A percentile compares a stretch with the other conserved stretches of the same genome.
Conservation (phyloP, 176 grass and related monocot species). For the Lolium multiflorum region DNA sequence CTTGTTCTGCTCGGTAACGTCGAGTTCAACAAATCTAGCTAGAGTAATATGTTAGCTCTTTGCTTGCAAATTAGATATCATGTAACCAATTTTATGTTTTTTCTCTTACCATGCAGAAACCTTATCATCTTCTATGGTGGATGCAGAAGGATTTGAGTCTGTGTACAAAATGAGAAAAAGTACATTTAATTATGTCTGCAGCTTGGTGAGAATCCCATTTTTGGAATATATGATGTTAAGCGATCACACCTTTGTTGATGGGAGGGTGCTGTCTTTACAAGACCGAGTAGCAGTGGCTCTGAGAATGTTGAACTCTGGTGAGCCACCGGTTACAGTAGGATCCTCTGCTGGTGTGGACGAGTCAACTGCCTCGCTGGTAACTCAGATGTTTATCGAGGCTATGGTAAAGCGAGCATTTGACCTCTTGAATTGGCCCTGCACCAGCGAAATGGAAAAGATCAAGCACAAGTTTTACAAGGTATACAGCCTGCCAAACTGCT, state of each 20-base stretch:
- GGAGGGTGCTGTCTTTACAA: conserved; percentile 22
- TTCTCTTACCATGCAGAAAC: background rate
- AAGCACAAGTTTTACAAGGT: conserved; percentile 61
- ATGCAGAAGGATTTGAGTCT: background rate
- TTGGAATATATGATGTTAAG: background rate
- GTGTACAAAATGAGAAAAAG: background rate
- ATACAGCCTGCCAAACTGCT: conserved; percentile 56
- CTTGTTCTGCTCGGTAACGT: background rate
- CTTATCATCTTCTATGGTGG: background rate
- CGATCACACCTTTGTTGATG: background rate
- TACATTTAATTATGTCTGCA: background rate
- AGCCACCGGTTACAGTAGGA: background rate
- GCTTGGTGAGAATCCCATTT: background rate
- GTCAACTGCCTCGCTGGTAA: conserved; percentile 59
- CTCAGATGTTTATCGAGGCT: conserved; percentile 61
- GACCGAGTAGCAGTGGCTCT: conserved; percentile 49
- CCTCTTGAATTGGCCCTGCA: conserved; percentile 60
- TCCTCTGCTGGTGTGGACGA: conserved; percentile 34
- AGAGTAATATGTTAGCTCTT: background rate
- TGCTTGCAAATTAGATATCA: background rate
- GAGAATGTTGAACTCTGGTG: background rate
- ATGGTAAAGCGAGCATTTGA: conserved; percentile 37
- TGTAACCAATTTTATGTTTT: background rate
- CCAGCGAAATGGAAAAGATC: conserved; percentile 44
- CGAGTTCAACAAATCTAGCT: background rate